Percentiles rank a stretch among this genome's conserved stretches.
These are phyloP conservation scores for Boletus vinaceobasis DNA, from an alignment of 768 basidiomycete species.

Conservation along the genomic window DNA sequence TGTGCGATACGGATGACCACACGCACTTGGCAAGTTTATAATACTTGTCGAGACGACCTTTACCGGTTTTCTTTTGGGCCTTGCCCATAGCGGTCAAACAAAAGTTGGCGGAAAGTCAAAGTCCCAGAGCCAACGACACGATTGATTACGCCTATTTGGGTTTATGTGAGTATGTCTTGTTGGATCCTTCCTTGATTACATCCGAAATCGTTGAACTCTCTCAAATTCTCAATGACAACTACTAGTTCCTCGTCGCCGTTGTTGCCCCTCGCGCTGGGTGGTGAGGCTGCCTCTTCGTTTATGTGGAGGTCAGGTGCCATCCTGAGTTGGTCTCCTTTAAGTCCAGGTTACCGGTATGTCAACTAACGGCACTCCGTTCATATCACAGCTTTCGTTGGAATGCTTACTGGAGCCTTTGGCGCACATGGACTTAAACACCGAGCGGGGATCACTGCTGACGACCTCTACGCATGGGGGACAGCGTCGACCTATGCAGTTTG, in stretches of 20 bases:
- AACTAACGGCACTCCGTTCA: not conserved
- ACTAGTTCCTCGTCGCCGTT: slow-evolving; percentile 29
- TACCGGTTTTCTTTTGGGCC: slow-evolving; percentile 93
- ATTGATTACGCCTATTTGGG: slow-evolving; percentile 19
- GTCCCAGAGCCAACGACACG: not conserved
- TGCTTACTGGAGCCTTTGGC: slow-evolving; percentile 66
- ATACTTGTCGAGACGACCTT: slow-evolving; percentile 94
- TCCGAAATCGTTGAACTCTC: not conserved
- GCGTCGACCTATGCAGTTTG: slow-evolving; percentile 64
- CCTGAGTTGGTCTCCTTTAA: slow-evolving; percentile 32
- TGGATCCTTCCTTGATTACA: not conserved
- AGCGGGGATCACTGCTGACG: slow-evolving; percentile 46
- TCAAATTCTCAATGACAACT: slow-evolving; percentile 21
- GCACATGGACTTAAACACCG: slow-evolving; percentile 55
- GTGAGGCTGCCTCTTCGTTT: slow-evolving; percentile 18
- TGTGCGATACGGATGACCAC: slow-evolving; percentile 2
- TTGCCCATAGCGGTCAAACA: slow-evolving; percentile 52
- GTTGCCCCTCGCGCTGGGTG: slow-evolving; percentile 13
- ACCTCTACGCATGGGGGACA: slow-evolving; percentile 57
- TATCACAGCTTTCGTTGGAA: slow-evolving; percentile 43
- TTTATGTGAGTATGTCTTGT: not conserved
- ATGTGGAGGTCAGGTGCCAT: slow-evolving; percentile 44
- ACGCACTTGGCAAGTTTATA: slow-evolving; percentile 89
- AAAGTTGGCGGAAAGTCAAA: not conserved
- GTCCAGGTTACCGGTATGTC: not conserved